Conservation (phyloP, 2,329 filamentous ascomycete genomes). For the Golovinomyces cichoracearum region DNA sequence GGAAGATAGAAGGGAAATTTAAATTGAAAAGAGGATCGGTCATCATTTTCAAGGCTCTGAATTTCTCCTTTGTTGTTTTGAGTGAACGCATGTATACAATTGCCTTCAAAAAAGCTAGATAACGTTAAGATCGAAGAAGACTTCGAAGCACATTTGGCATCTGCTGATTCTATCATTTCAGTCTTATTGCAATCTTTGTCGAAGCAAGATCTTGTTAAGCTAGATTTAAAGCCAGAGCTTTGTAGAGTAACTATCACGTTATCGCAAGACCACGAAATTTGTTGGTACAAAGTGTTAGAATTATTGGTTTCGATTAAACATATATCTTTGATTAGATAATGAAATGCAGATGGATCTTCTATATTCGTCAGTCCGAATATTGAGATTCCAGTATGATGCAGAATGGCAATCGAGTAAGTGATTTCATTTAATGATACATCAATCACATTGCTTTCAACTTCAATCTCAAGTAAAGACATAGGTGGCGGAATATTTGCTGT, state of each 20-base stretch:
- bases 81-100: conserved; percentile 8
- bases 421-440: conserved; percentile 50
- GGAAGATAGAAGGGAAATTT: conserved; percentile 14
- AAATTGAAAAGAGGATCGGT: conserved; percentile 8
- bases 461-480: conserved; percentile 60
- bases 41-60: conserved; percentile 8
- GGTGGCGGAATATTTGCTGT: conserved; percentile 73
- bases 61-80: conserved; percentile 12
- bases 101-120: conserved; percentile 10
- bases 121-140: conserved; percentile 7
- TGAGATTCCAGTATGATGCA: conserved; percentile 40
- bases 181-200: conserved; percentile 8
- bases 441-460: conserved; percentile 32
- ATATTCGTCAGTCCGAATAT: conserved; percentile 44
- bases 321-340: conserved; percentile 19
- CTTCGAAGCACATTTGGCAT: background rate
- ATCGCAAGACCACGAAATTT: conserved; percentile 11
- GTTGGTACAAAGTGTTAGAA: conserved; percentile 6
- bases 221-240: conserved; percentile 4
- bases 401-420: conserved; percentile 40
- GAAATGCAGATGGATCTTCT: conserved; percentile 23
- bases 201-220: conserved; percentile 9
- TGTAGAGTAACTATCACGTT: conserved; percentile 9
- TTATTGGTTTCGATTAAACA: conserved; percentile 16
- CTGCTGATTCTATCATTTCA: conserved; percentile 7